A percentile compares a stretch with the other conserved stretches of the same genome.
phyloP scores from a whole-genome alignment of 306 rosid species.

The Pyrus pyrifolia region DNA sequence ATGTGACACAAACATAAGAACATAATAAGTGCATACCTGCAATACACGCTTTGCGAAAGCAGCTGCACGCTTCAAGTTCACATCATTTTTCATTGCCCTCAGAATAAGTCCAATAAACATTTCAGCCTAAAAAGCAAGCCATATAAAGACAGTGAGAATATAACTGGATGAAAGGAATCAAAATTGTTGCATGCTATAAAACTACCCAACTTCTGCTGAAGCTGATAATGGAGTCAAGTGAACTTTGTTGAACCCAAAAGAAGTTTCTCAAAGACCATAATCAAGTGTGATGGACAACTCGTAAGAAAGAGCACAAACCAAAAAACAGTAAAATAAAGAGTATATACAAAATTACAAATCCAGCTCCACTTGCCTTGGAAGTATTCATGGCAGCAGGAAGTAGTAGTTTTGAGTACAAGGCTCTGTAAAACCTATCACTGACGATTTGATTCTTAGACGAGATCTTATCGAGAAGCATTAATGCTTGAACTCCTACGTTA shows the following conservation, averaged over 20 bases:
- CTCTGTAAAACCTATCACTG: conserved; percentile 89
- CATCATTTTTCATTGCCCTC: conserved; percentile 88
- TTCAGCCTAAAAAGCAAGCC: conserved; percentile 55
- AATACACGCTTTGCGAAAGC: conserved; percentile 81
- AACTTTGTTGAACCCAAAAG: background rate
- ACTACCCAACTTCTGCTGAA: background rate
- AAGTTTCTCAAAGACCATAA: background rate
- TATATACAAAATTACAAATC: background rate
- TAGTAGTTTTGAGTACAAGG: conserved; percentile 75
- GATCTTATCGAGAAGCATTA: conserved; percentile 93
- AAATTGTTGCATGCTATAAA: background rate
- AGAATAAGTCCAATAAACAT: conserved; percentile 88
- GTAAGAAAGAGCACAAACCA: background rate
- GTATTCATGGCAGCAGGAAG: conserved; percentile 90
- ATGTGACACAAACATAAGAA: background rate
- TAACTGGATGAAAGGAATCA: background rate
- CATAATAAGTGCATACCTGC: conserved; percentile 48
- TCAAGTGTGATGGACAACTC: background rate
- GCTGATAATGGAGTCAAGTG: background rate
- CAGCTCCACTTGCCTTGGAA: conserved; percentile 58
- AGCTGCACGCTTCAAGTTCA: conserved; percentile 79
- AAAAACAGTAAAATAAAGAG: background rate
- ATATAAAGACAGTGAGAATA: background rate
- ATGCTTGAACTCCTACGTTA: conserved; percentile 87
- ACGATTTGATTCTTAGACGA: conserved; percentile 86